Evolutionary conservation across 495 filamentous ascomycete species (phyloP), one percentile per base, ranked within the genome.

Genomic region (Penicillium antarcticum): DNA sequence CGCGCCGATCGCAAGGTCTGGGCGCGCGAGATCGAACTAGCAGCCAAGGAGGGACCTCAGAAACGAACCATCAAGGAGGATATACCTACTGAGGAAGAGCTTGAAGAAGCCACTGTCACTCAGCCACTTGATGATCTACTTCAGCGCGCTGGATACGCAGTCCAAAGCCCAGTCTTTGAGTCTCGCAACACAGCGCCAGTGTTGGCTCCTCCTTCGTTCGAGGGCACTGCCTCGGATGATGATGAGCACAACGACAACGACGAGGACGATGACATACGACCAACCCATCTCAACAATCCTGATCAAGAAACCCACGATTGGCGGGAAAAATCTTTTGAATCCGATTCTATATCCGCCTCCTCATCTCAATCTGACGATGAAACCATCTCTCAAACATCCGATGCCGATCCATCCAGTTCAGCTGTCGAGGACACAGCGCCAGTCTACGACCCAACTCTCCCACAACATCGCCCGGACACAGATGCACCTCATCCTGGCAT

Each of bases 381-480:
- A 43, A 35, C 26, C 35, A 43, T 49, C 36, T 61, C 49, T 11
- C 50, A 57, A 14, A 45, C 48, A 21, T 62, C 43, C 35, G 58
- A 38, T 45, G 58, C 42, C n/a, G 62, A 62, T 48, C 68, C 58
- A 34, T 50, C 42, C 32, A 53, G 36, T 2, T 19, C 12, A 1
- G 18, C 4, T 24, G 16, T 47, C 33, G 54, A 42, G 32, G 38
- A 60, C 0, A 48, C 47, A 24, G 24, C 34, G 1, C 46, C 21
- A 12, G 64, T 74, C 40, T 74, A 76, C 33, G 86, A 89, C 57
- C 87, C 85, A 10, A 89, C 86, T 12, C 75, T 89, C 46, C 87
- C 86, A 9, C 87, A 89, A 56, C 81, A 86, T 63, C 77, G 85
- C 33, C 85, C 83, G 5, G 80, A 83, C 39, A 63, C 64, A 12